Base-by-base conservation (phyloP, 768 basidiomycete genomes). In the Lactarius pseudohatsudake region DNA sequence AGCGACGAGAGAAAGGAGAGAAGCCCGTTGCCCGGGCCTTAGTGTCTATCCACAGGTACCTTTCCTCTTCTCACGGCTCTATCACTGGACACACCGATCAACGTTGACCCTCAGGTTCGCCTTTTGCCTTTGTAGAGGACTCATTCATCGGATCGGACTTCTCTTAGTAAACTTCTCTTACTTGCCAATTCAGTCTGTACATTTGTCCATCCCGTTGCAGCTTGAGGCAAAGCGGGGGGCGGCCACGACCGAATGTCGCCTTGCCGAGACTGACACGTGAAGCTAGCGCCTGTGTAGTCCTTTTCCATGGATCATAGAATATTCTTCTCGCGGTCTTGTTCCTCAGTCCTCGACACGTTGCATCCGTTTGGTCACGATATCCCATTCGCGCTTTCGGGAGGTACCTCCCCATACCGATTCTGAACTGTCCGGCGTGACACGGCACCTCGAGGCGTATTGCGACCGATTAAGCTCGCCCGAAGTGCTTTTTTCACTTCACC, bases 61-160 rank as follows among this genome's bases (percentile, higher is more conserved):
- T 30, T n/a, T 3, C 3, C 4, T n/a, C 47, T 66, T 66, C 65
- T 30, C 65, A 67, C 66, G 66, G 53, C 62, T 67, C 66, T 63
- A 67, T 67, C 66, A 66, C 43, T 50, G 32, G 30, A 50, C 28
- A 65, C 16, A 32, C n/a, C n/a, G n/a, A n/a, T n/a, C n/a, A n/a
- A n/a, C n/a, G n/a, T n/a, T n/a, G n/a, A 15, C 20, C 30, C 55
- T 20, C 55, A 28, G 28, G 30, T 18, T 13, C 9, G 10, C 11
- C 2, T 11, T 50, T 50, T 50, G 47, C 22, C 47, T 50, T 50
- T 50, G 20, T 50, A 26, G 11, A 13, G 3, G 11, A 26, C 50
- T 11, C 59, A 22, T 53, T 20, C 16, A 45, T n/a, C 43, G 43
- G 43, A n/a, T 45, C 43, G 43, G 43, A 45, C 20, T 45, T 41